A percentile compares a stretch with the other conserved stretches of the same genome.
These are phyloP conservation scores for Barbarea vulgaris DNA, from an alignment of 345 rosid genomes.

Conservation along the genomic window DNA sequence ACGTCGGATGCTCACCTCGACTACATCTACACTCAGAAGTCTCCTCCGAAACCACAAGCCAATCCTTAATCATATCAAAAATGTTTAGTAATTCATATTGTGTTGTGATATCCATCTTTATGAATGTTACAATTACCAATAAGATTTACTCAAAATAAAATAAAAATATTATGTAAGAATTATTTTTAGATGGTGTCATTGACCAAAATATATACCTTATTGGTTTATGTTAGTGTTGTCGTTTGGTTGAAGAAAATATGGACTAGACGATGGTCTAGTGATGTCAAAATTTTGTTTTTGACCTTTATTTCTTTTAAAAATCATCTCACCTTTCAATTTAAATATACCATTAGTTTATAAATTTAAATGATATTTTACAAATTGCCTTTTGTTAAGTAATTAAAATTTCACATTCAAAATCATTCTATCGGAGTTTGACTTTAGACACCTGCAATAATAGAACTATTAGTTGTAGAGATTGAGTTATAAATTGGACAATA, in stretches of 20 bases:
- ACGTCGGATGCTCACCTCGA: conserved; percentile 36
- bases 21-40: conserved; percentile 28
- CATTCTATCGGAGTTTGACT: too few species aligned
- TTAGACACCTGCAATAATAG: too few species aligned
- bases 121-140: background rate
- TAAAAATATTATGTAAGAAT: background rate
- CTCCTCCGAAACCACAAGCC: conserved; percentile 7
- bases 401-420: too few species aligned
- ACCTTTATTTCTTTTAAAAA: too few species aligned
- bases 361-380: too few species aligned
- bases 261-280: background rate
- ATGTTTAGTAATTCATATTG: background rate
- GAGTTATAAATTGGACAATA: too few species aligned
- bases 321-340: too few species aligned
- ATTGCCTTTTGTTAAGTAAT: too few species aligned
- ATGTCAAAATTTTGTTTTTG: background rate
- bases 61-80: background rate
- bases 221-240: background rate
- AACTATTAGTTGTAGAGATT: too few species aligned
- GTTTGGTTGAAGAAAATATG: background rate
- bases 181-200: background rate
- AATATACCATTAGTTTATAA: too few species aligned
- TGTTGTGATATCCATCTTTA: background rate
- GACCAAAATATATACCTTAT: background rate
- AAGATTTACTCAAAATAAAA: background rate